These are phyloP conservation scores for Citrus unshiu DNA, from an alignment of 345 rosid genomes.

Conservation along the genomic window DNA sequence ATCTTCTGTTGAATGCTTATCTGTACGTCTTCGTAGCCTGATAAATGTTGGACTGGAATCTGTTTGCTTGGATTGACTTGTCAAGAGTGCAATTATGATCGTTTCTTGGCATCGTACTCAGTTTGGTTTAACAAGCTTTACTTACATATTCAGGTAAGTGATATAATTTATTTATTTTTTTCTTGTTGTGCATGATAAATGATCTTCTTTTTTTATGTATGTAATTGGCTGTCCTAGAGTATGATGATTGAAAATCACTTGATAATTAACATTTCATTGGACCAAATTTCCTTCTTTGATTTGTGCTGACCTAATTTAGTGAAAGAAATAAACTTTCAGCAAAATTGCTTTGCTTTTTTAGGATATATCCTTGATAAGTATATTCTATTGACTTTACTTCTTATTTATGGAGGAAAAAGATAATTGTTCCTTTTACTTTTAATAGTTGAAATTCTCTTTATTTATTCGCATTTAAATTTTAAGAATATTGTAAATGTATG, in stretches of 20 bases:
- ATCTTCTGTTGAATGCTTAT: background rate
- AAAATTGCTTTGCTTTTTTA: background rate
- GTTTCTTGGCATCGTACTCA: conserved; percentile 56
- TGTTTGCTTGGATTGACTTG: conserved; percentile 74
- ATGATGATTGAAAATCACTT: background rate
- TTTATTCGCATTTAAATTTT: background rate
- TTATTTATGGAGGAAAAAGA: background rate
- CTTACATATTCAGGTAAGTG: conserved; percentile 54
- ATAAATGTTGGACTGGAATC: conserved; percentile 80
- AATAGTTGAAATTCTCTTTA: background rate
- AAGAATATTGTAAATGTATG: background rate
- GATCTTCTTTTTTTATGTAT: background rate
- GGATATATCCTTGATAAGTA: background rate
- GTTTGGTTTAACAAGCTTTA: conserved; percentile 64
- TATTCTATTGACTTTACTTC: background rate
- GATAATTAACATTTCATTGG: background rate
- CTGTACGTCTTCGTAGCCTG: conserved; percentile 51
- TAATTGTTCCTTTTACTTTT: background rate
- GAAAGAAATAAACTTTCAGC: background rate
- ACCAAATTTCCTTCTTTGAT: background rate
- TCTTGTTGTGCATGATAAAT: conserved; percentile 8
- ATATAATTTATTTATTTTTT: background rate
- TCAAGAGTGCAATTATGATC: conserved; percentile 66
- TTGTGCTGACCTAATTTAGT: background rate
- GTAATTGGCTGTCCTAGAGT: background rate